Evolutionary conservation across 139 green algal species (phyloP), one percentile per base, ranked within the genome.

Genomic region (Astrephomene gubernaculifera): DNA sequence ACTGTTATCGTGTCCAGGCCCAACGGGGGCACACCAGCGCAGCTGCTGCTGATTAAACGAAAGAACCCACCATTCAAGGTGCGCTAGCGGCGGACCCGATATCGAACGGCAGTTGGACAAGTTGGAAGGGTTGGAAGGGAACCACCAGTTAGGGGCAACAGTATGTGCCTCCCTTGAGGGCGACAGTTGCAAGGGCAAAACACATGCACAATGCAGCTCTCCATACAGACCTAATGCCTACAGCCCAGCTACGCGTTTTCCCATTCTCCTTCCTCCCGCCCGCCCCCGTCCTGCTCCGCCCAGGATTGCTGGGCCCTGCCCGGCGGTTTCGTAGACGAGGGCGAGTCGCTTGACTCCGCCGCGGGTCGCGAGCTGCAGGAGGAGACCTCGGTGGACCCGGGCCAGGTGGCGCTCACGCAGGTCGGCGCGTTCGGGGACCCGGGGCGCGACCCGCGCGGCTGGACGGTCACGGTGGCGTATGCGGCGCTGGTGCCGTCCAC

Each of bases 251-350:
- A n/a, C n/a, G n/a, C n/a, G n/a, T n/a, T n/a, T n/a, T 57, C 49
- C 17, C 49, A 17, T 12, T 57, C 49, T 57, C 49, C 49, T 57
- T 57, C 49, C 49, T 17, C 17, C 49, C 49, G 49, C 49, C 14
- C 49, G 19, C n/a, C n/a, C n/a, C n/a, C n/a, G n/a, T n/a, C n/a
- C n/a, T n/a, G n/a, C n/a, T n/a, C n/a, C n/a, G n/a, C 2, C 36
- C 85, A 95, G 90, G 93, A 90, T 21, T 65, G 83, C 39, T 98
- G 95, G 95, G 96, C 96, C 21, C 90, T 98, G 10, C 96, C 96
- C 6, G 96, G 96, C 10, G 96, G 96, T 0, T 98, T 98, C 91
- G 96, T 98, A 7, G 93, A 98, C 54, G 90, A 96, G 57, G 71
- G 52, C 9, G 96, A 98, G 85, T 45, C 83, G 0, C 86, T 98